Evolutionary conservation across 441 rosid species (phyloP), one percentile per base, ranked within the genome.

Genomic region (Lepidium campestre): DNA sequence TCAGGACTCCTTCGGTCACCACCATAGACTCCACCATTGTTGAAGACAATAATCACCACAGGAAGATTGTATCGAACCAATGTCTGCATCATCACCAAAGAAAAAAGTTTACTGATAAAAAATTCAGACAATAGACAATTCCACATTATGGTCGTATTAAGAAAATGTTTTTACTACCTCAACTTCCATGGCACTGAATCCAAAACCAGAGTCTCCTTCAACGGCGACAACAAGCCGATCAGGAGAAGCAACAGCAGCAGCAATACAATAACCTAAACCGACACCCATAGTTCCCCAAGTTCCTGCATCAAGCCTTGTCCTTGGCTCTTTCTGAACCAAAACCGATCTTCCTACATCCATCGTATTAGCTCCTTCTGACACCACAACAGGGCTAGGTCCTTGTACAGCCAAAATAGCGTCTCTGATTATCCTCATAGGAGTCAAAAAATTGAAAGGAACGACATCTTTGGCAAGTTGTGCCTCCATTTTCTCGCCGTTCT

Each of bases 241-340:
- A 64, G 97, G 97, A 58, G 73, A 86, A 71, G 96, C 97, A 75
- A 85, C 85, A 10, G 96, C 95, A 81, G 97, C 96, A 12, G 98
- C 98, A 68, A 93, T 83, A 77, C 97, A 93, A 76, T 90, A 93
- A 10, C 97, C 98, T 78, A 93, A 76, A 53, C 98, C 98, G 71
- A 93, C 96, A 36, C 98, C 97, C 98, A 93, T 93, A 22, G 98
- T 90, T 22, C 98, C 98, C 96, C 97, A 90, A 57, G 98, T 88
- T 57, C 98, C 98, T 40, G 97, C 98, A 88, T 93, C 98, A 82
- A 93, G 78, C 83, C 96, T 82, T 31, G 93, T 86, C 79, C 98
- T 86, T 1, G 98, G 95, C 82, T 93, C 97, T 2, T 85, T 88
- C 80, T 93, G 97, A 74, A 93, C 86, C 80, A 93, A 65, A 58